Evolutionary conservation across 2,329 filamentous ascomycete genomes (phyloP), one percentile per base, ranked within the genome.

Genomic region (Aspergillus sp.): DNA sequence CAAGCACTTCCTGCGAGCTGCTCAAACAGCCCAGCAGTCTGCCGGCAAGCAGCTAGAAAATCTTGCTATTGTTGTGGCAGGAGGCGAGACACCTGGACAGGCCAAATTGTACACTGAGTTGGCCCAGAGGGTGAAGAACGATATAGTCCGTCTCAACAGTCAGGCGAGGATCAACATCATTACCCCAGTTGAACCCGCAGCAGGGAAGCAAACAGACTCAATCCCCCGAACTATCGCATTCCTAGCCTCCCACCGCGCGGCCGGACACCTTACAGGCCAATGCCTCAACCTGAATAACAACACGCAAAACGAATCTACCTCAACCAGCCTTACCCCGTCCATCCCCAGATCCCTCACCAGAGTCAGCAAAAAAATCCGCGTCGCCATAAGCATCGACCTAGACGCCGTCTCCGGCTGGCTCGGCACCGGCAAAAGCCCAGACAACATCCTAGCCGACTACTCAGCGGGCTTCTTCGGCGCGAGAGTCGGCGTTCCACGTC

Each of bases 381-480:
- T 72, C 17, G 65, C 66, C 21, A 65, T 80, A 28, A 79, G 78
- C 1, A 72, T 81, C 41, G 84, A 87, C 67, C 83, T 87, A 58
- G 85, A 87, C 62, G 85, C 85, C 12, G 80, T 87, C 2, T 85
- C 83, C 0, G 85, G 85, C 54, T 87, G 84, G 78, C 77, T 87
- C 3, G 85, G 85, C 12, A 10, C 45, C 71, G 72, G 66, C 12
- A 74, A 77, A 30, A 78, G 80, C 57, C 77, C 80, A 4, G 79
- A 80, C 56, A 87, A 86, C 67, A 80, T 79, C 52, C 80, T 86
- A 12, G 77, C 84, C 17, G 84, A 87, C 70, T 85, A 84, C 69
- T 82, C 78, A 17, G 74, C 81, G 3, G 84, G 84, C 8, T 82
- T 85, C 69, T 85, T 87, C 70, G 80, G 81, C 48, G 85, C 81